phyloP scores from a whole-genome alignment of 2,329 filamentous ascomycete genomes.

The Alternaria gaisen region DNA sequence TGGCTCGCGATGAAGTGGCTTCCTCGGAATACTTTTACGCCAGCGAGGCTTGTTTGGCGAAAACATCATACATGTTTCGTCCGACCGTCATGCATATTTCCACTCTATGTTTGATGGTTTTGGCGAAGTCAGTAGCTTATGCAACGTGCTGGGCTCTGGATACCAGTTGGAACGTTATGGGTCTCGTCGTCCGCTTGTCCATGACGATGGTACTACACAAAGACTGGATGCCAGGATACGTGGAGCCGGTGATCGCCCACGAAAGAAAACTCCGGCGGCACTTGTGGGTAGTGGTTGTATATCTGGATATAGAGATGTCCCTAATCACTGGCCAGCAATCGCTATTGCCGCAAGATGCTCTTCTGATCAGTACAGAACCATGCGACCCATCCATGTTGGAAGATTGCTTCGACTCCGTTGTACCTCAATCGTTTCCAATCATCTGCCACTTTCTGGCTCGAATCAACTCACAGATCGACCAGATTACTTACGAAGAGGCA shows the following conservation, averaged over 20 bases:
- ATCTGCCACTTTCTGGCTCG: background rate
- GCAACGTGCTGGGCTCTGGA: conserved; percentile 37
- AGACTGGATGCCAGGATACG: conserved; percentile 21
- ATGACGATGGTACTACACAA: conserved; percentile 31
- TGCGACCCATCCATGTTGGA: background rate
- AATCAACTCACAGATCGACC: background rate
- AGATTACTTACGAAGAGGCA: background rate
- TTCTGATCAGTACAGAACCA: background rate
- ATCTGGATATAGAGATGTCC: background rate
- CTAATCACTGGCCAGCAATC: background rate
- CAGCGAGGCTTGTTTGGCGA: conserved; percentile 32
- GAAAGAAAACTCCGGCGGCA: background rate
- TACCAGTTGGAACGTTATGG: conserved; percentile 32
- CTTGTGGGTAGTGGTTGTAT: background rate
- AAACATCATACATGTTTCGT: conserved; percentile 32
- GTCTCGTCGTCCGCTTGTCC: conserved; percentile 27
- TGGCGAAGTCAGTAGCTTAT: conserved; percentile 33
- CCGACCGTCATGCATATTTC: conserved; percentile 23
- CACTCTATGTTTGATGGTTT: conserved; percentile 32
- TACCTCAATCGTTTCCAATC: background rate
- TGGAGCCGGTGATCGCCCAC: background rate
- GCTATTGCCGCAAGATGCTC: background rate
- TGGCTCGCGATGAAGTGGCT: background rate
- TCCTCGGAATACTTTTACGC: conserved; percentile 30
- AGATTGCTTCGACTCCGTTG: background rate